Conservation (phyloP, 2,329 filamentous ascomycete species). For the Penicillium polonicum region DNA sequence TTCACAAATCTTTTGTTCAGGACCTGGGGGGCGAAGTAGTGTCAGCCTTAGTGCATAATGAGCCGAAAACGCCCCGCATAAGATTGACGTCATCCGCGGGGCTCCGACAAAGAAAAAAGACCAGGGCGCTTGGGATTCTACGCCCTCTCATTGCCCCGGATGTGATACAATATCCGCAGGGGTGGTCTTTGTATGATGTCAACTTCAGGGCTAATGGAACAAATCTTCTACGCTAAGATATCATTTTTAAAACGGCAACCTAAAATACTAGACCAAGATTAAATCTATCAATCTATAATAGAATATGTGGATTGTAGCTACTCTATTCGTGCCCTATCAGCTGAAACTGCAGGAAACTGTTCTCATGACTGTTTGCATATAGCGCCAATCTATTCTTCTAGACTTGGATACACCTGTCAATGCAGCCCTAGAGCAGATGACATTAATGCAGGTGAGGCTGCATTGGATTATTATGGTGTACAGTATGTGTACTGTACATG, state of each 20-base stretch:
- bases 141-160: background rate
- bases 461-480: background rate
- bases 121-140: background rate
- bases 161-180: background rate
- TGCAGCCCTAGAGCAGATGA: background rate
- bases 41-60: background rate
- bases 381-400: background rate
- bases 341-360: background rate
- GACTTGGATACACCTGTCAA: background rate
- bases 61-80: background rate
- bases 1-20: background rate
- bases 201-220: background rate
- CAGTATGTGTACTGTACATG: background rate
- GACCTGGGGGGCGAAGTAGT: background rate
- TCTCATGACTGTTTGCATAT: background rate
- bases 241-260: background rate
- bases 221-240: background rate
- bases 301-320: background rate
- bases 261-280: background rate
- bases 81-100: slow-evolving; percentile 1
- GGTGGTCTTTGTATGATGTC: background rate
- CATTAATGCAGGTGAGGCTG: background rate
- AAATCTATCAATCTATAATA: background rate
- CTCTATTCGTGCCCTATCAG: background rate
- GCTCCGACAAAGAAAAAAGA: background rate